Percentiles rank a stretch among this genome's conserved stretches.
Conservation (phyloP, 78 protist species). For the Dictyostelium intermedium region DNA sequence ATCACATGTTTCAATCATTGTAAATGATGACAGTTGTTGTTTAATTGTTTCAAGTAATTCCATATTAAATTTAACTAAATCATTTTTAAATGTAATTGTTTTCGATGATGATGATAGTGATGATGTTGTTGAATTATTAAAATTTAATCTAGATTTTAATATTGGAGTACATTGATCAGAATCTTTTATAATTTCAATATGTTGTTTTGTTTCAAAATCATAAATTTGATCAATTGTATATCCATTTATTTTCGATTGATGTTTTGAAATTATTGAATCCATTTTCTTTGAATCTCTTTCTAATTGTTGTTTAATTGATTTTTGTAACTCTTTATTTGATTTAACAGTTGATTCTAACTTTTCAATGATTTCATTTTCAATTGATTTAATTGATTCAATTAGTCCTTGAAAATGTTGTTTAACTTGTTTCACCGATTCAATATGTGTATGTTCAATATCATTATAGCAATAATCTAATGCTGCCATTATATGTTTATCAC, state of each 20-base stretch:
- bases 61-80: neutral
- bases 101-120: neutral
- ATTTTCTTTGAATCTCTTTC: neutral
- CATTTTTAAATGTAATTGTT: neutral
- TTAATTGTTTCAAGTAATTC: neutral
- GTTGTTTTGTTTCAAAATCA: slow-evolving; percentile 2
- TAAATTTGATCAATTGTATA: neutral
- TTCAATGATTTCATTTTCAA: neutral
- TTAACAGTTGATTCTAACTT: neutral
- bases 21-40: neutral
- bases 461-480: neutral
- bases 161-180: neutral
- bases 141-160: neutral
- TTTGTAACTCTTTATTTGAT: neutral
- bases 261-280: neutral
- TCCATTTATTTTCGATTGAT: neutral
- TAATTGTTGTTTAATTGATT: neutral
- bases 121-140: neutral
- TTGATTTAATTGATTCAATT: neutral
- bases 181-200: slow-evolving; percentile 13
- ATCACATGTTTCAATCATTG: neutral
- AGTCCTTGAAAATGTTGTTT: neutral
- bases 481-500: neutral
- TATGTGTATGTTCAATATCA: neutral
- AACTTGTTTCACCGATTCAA: neutral